Evolutionary conservation across 1,139 yeast genomes (phyloP).

Genomic region (Nakaseomyces sp.): DNA sequence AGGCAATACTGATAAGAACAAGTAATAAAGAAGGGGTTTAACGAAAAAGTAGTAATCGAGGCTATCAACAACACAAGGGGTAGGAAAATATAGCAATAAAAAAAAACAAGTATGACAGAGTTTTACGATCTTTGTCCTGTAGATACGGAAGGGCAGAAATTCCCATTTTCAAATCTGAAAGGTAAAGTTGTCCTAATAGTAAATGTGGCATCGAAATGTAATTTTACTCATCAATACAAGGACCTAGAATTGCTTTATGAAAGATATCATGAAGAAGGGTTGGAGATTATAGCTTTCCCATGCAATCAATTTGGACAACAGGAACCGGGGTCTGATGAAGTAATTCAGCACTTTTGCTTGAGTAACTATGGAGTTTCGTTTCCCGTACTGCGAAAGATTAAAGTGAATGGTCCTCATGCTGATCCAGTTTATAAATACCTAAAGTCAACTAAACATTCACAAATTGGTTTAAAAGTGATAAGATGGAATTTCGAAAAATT

Average conservation of each 20-base stretch:
- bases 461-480: constrained; percentile 54
- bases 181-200: constrained; percentile 81
- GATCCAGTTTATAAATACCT: constrained; percentile 68
- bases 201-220: constrained; percentile 71
- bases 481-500: constrained; percentile 91
- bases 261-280: constrained; percentile 57
- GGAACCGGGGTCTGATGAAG: constrained; percentile 58
- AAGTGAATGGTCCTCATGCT: constrained; percentile 72
- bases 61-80: no score
- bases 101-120: background rate
- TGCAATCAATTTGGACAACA: constrained; percentile 77
- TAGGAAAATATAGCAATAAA: background rate
- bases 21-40: no score
- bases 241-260: constrained; percentile 70
- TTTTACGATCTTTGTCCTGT: constrained; percentile 45
- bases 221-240: constrained; percentile 45
- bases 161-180: constrained; percentile 50
- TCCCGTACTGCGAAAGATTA: constrained; percentile 58
- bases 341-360: constrained; percentile 50
- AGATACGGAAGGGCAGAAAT: constrained; percentile 45
- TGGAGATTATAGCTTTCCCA: constrained; percentile 78
- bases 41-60: no score
- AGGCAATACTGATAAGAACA: no score
- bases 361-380: constrained; percentile 55
- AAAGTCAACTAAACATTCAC: constrained; percentile 49